These are phyloP conservation scores for Haematococcus lacustris DNA, from an alignment of 139 green algal species.

Conservation along the genomic window DNA sequence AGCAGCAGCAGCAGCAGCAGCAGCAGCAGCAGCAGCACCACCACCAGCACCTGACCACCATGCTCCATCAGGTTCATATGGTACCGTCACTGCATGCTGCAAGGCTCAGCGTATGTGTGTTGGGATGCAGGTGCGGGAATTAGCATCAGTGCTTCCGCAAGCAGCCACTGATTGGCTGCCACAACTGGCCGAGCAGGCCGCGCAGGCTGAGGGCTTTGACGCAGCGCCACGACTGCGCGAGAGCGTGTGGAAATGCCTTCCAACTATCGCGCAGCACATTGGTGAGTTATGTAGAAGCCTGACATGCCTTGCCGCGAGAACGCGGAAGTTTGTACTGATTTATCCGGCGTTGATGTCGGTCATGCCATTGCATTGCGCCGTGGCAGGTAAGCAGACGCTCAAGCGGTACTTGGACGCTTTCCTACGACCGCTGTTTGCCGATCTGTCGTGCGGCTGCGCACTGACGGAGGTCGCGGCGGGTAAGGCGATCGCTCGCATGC, in stretches of 20 bases:
- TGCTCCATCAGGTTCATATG: too few species aligned
- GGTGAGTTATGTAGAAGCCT: too few species aligned
- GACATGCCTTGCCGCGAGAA: too few species aligned
- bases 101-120: too few species aligned
- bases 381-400: constrained; percentile 45
- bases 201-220: constrained; percentile 44
- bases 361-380: too few species aligned
- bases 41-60: too few species aligned
- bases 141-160: constrained; percentile 14
- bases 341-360: too few species aligned
- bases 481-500: constrained; percentile 39
- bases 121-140: neutral
- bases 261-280: constrained; percentile 51
- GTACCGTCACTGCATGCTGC: too few species aligned
- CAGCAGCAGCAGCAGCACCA: too few species aligned
- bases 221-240: constrained; percentile 63
- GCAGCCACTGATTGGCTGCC: constrained; percentile 44
- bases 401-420: constrained; percentile 74
- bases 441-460: constrained; percentile 49
- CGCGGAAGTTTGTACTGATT: too few species aligned
- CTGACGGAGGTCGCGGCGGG: constrained; percentile 59
- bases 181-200: constrained; percentile 50
- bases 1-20: too few species aligned
- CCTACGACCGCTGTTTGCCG: constrained; percentile 59
- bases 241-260: constrained; percentile 70